Base-by-base conservation (phyloP, 257 asterid species). In the Primulina eburnea region DNA sequence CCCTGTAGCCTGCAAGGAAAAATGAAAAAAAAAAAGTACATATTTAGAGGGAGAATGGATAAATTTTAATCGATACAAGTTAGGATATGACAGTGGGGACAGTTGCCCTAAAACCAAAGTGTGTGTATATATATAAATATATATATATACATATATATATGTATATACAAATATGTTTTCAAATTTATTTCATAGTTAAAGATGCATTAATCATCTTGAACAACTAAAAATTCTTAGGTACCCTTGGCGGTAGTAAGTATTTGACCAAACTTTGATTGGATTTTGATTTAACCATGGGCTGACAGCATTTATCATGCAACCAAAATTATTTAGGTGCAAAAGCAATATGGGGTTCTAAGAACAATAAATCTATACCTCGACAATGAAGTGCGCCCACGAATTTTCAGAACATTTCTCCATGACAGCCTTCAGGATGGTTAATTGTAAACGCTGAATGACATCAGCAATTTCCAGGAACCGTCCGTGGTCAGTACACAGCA, bases 381-480 rank as follows among this genome's bases (percentile, higher is more conserved):
- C 96, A 37, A 93, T 37, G 68, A 90, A 93, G 67, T 82, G 85
- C 60, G 98, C 98, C 95, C 88, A 81, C 0, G 88, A 83, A 58
- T 71, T 65, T 30, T 78, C 89, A 4, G 81, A 52, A 57, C 79
- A 79, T 35, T 64, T 81, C 69, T 89, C 94, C 95, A 93, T 81
- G 62, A 76, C 85, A 9, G 97, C 95, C 76, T 86, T 86, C 65
- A 90, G 82, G 80, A 93, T 85, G 4, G 91, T 86, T 71, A 90
- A 71, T 55, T 89, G 77, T 67, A 87, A 37, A 65, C 90, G 95
- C 68, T 82, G 89, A 70, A 93, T 89, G 56, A 78, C 95, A 72
- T 87, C 97, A 29, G 97, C 83, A 14, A 93, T 90, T 71, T 93
- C 95, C 65, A 93, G 79, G 75, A 90, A 93, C 66, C 86, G 90